Percentiles rank a stretch among this genome's conserved stretches.
phyloP scores from a whole-genome alignment of 2,329 filamentous ascomycete species.

The Diaporthe aspalathi region DNA sequence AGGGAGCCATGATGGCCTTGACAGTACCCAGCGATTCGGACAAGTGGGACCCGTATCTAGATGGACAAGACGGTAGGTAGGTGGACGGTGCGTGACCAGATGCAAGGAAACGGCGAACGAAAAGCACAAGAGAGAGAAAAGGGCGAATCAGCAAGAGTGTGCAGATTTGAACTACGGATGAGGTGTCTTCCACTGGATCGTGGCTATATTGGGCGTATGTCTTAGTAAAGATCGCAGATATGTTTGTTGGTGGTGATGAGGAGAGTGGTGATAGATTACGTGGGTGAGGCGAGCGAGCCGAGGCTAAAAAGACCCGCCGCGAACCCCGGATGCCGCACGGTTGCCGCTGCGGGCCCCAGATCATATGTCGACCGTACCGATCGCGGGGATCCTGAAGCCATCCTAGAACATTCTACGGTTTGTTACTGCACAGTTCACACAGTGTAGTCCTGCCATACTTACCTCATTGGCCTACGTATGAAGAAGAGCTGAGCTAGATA shows the following conservation, averaged over 20 bases:
- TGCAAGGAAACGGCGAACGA: not conserved
- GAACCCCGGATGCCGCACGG: conserved; percentile 19
- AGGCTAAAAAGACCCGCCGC: conserved; percentile 29
- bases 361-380: conserved; percentile 21
- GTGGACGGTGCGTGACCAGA: not conserved
- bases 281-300: conserved; percentile 22
- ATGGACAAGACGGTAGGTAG: too few relatives aligned
- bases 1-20: conserved; percentile 45
- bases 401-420: conserved; percentile 28
- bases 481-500: not conserved
- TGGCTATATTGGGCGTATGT: not conserved
- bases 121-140: not conserved
- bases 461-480: not conserved
- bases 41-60: not conserved
- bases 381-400: not conserved
- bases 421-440: not conserved
- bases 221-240: not conserved
- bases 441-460: not conserved
- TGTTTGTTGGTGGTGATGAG: not conserved
- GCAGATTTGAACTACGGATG: not conserved
- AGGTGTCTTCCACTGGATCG: not conserved
- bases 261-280: not conserved
- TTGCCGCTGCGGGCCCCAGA: conserved; percentile 9
- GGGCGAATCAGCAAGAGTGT: not conserved
- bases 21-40: not conserved